Percentiles rank a stretch among this genome's conserved stretches.
Conservation (phyloP, 768 basidiomycete species). For the Suillus alpinus region DNA sequence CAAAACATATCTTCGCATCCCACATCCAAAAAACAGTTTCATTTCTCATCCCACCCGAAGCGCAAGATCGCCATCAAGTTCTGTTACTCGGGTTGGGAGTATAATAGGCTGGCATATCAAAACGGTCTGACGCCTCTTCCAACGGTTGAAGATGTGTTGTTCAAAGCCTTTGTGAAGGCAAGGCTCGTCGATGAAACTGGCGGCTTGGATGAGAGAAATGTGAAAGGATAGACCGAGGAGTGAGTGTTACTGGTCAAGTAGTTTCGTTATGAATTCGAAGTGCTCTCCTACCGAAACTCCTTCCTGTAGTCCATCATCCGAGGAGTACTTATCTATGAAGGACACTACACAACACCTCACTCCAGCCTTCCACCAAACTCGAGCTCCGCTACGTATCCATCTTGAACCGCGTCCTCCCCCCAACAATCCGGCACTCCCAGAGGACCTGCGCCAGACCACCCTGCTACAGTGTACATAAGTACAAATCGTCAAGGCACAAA, state of each 20-base stretch:
- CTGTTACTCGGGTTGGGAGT: slow-evolving; percentile 90
- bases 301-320: too few species aligned
- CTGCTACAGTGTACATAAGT: too few species aligned
- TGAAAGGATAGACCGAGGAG: slow-evolving; percentile 92
- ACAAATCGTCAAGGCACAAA: too few species aligned
- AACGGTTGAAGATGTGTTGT: slow-evolving; percentile 88
- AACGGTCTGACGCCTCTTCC: slow-evolving; percentile 66
- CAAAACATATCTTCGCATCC: slow-evolving; percentile 25
- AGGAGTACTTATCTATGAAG: too few species aligned
- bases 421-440: too few species aligned
- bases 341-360: too few species aligned
- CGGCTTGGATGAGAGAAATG: slow-evolving; percentile 84
- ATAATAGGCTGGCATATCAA: slow-evolving; percentile 88
- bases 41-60: slow-evolving; percentile 64
- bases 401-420: too few species aligned
- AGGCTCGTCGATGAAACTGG: slow-evolving; percentile 70
- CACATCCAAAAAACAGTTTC: slow-evolving; percentile 44
- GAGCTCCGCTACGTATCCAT: too few species aligned
- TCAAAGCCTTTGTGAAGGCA: slow-evolving; percentile 74
- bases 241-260: slow-evolving; percentile 93
- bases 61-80: slow-evolving; percentile 95
- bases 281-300: slow-evolving; percentile 35
- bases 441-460: too few species aligned
- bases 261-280: slow-evolving; percentile 89
- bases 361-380: too few species aligned